Conservation (phyloP, 257 asterid genomes). For the Solanum arcanum region DNA sequence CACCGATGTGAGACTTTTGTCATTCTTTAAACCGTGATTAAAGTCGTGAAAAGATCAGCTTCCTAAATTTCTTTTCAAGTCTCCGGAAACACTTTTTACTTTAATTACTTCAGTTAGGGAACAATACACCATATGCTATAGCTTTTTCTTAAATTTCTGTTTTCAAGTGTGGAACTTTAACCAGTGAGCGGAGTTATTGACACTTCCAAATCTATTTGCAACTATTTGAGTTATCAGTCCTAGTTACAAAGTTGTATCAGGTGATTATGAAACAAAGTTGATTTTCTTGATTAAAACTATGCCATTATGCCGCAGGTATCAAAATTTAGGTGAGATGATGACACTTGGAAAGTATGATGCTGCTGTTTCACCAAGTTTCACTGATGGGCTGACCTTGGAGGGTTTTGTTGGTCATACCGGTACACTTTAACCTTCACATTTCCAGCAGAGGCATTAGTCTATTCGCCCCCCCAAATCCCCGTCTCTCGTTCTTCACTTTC, state of each 20-base stretch:
- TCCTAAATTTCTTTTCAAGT: neutral
- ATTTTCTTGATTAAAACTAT: neutral
- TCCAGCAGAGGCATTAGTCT: constrained; percentile 1
- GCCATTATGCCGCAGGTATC: constrained; percentile 44
- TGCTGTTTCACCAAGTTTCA: constrained; percentile 73
- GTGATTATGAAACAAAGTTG: neutral
- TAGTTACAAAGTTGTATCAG: neutral
- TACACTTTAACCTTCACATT: neutral
- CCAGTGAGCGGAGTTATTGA: neutral
- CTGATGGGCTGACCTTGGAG: constrained; percentile 76
- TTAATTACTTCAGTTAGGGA: neutral
- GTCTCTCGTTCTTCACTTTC: neutral
- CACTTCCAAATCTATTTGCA: neutral
- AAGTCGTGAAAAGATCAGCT: neutral
- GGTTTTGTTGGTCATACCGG: constrained; percentile 93
- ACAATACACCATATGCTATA: neutral
- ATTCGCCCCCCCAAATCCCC: neutral
- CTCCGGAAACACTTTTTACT: neutral
- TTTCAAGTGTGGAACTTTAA: neutral
- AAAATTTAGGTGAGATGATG: constrained; percentile 97
- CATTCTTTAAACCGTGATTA: neutral
- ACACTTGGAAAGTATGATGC: constrained; percentile 86
- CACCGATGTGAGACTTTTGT: too few species aligned
- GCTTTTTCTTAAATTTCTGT: neutral
- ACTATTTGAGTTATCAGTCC: neutral